Evolutionary conservation across 768 basidiomycete genomes (phyloP).

Genomic region (Rhodotorula babjevae): DNA sequence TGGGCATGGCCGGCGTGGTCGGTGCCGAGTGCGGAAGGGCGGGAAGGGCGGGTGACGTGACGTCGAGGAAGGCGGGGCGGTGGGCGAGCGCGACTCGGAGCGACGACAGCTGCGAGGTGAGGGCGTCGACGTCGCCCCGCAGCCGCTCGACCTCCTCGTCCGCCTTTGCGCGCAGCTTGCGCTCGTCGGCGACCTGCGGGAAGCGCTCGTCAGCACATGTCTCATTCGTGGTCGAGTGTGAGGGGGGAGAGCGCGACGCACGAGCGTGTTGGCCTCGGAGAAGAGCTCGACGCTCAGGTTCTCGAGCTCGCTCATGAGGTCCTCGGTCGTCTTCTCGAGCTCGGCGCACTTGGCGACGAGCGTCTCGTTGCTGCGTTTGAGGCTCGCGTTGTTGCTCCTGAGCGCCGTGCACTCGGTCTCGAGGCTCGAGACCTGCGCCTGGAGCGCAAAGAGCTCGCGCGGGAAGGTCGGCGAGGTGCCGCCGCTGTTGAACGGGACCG

Average conservation of each 20-base stretch:
- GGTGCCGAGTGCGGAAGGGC: conserved; percentile 2
- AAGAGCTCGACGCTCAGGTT: conserved; percentile 35
- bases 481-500: background rate
- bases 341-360: conserved; percentile 30
- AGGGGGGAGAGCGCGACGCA: background rate
- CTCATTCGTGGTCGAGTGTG: no score
- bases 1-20: background rate
- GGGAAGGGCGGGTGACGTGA: conserved; percentile 21
- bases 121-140: conserved; percentile 11
- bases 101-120: conserved; percentile 8
- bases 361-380: conserved; percentile 25
- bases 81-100: background rate
- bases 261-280: conserved; percentile 36
- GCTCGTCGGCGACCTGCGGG: conserved; percentile 29
- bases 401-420: conserved; percentile 12
- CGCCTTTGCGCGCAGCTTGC: conserved; percentile 14
- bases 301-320: conserved; percentile 37
- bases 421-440: conserved; percentile 12
- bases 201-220: no score
- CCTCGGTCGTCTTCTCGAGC: conserved; percentile 37
- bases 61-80: background rate
- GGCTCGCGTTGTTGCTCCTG: conserved; percentile 6
- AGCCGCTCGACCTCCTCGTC: conserved; percentile 22
- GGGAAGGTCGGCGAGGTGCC: background rate
- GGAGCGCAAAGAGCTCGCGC: conserved; percentile 20